phyloP scores from a whole-genome alignment of 2,329 filamentous ascomycete species.

The Fusarium domesticum region DNA sequence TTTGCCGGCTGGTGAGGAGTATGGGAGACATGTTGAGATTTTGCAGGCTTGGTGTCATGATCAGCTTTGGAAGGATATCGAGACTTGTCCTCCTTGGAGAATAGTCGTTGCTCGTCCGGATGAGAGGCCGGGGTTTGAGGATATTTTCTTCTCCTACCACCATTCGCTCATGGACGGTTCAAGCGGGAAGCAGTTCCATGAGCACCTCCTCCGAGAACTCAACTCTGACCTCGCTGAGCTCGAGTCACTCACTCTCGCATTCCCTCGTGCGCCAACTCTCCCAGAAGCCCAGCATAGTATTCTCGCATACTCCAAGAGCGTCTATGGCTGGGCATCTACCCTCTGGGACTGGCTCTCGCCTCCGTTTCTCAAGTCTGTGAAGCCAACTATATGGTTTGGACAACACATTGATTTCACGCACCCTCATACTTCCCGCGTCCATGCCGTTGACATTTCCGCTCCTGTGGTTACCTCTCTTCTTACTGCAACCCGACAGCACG shows the following conservation, averaged over 20 bases:
- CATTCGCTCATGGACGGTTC: slow-evolving; percentile 53
- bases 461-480: slow-evolving; percentile 34
- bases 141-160: slow-evolving; percentile 50
- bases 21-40: slow-evolving; percentile 32
- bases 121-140: slow-evolving; percentile 26
- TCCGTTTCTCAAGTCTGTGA: slow-evolving; percentile 33
- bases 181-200: slow-evolving; percentile 49
- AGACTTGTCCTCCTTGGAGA: slow-evolving; percentile 46
- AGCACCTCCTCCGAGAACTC: slow-evolving; percentile 43
- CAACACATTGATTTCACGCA: slow-evolving; percentile 33
- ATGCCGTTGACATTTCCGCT: slow-evolving; percentile 36
- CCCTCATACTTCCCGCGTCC: slow-evolving; percentile 38
- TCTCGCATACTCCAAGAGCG: slow-evolving; percentile 40
- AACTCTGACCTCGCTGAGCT: slow-evolving; percentile 20
- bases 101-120: slow-evolving; percentile 36
- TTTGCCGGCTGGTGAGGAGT: slow-evolving; percentile 24
- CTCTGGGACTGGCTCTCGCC: slow-evolving; percentile 43
- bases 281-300: slow-evolving; percentile 41
- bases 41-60: slow-evolving; percentile 41
- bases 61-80: slow-evolving; percentile 40
- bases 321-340: slow-evolving; percentile 38
- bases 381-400: slow-evolving; percentile 39
- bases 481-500: slow-evolving; percentile 38
- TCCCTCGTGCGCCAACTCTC: slow-evolving; percentile 33
- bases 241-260: slow-evolving; percentile 17